Evolutionary conservation across 805 yeast genomes (phyloP).

Genomic region (Debaryomyces tyrocola): DNA sequence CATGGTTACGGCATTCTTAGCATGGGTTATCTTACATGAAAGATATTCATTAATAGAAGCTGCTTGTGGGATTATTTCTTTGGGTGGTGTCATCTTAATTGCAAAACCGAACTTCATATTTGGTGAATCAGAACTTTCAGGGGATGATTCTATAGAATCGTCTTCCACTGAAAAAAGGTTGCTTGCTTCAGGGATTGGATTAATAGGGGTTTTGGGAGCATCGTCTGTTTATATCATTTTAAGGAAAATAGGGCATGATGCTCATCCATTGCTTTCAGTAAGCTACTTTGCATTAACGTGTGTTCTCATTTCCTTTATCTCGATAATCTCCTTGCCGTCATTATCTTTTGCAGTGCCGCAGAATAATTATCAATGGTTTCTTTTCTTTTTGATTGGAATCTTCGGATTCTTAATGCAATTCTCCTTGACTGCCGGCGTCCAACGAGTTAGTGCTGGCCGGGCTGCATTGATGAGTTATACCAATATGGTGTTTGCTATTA

Average conservation of each 20-base stretch:
- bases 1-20: slow-evolving; percentile 69
- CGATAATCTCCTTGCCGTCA: slow-evolving; percentile 57
- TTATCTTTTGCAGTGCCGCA: slow-evolving; percentile 61
- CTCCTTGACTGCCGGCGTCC: slow-evolving; percentile 77
- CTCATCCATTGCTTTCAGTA: slow-evolving; percentile 80
- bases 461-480: slow-evolving; percentile 76
- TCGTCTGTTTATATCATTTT: slow-evolving; percentile 68
- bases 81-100: slow-evolving; percentile 74
- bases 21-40: slow-evolving; percentile 68
- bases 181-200: slow-evolving; percentile 62
- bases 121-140: slow-evolving; percentile 40
- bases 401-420: slow-evolving; percentile 85
- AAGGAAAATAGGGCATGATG: slow-evolving; percentile 71
- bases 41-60: slow-evolving; percentile 66
- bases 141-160: slow-evolving; percentile 46
- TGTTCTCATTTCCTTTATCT: slow-evolving; percentile 51
- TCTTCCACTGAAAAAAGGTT: slow-evolving; percentile 54
- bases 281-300: slow-evolving; percentile 70
- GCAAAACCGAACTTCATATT: slow-evolving; percentile 79
- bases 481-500: slow-evolving; percentile 72
- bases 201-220: slow-evolving; percentile 70
- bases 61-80: slow-evolving; percentile 63
- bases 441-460: slow-evolving; percentile 73
- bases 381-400: slow-evolving; percentile 62
- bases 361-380: slow-evolving; percentile 62